Percentiles rank a stretch among this genome's conserved stretches.
Conservation (phyloP, 2,329 filamentous ascomycete species). For the Didymella glomerata region DNA sequence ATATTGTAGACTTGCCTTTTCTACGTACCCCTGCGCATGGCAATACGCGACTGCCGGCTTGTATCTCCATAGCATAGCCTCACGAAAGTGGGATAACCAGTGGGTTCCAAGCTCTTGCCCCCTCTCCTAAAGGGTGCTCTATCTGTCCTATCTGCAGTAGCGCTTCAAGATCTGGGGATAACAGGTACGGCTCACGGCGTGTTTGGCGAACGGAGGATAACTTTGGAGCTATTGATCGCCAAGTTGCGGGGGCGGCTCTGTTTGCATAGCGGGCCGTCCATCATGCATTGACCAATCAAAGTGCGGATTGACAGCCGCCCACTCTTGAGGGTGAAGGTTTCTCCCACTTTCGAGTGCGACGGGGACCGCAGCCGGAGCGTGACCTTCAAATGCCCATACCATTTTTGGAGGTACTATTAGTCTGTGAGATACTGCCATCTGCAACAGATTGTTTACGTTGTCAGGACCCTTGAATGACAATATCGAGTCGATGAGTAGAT, state of each 20-base stretch:
- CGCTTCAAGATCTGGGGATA: slow-evolving; percentile 7
- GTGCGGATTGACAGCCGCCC: not conserved
- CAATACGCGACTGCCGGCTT: not conserved
- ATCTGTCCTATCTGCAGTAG: slow-evolving; percentile 22
- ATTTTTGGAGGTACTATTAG: no score
- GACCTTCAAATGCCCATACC: no score
- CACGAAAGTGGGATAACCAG: slow-evolving; percentile 22
- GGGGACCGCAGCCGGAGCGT: not conserved
- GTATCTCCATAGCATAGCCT: slow-evolving; percentile 1
- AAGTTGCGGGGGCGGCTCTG: slow-evolving; percentile 11
- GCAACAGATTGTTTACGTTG: no score
- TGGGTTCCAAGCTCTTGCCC: slow-evolving; percentile 2
- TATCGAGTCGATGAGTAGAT: no score
- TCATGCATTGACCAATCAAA: not conserved
- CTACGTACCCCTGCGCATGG: not conserved
- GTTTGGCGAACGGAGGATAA: slow-evolving; percentile 15
- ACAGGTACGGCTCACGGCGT: not conserved
- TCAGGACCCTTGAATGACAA: no score
- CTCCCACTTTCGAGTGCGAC: slow-evolving; percentile 9
- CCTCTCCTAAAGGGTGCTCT: slow-evolving; percentile 17
- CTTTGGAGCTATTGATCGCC: slow-evolving; percentile 5
- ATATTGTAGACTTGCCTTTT: not conserved
- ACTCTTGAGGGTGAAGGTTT: slow-evolving; percentile 6
- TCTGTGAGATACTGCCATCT: no score
- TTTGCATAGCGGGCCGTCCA: slow-evolving; percentile 5